phyloP scores from a whole-genome alignment of 768 basidiomycete species.

The Trametes maxima region DNA sequence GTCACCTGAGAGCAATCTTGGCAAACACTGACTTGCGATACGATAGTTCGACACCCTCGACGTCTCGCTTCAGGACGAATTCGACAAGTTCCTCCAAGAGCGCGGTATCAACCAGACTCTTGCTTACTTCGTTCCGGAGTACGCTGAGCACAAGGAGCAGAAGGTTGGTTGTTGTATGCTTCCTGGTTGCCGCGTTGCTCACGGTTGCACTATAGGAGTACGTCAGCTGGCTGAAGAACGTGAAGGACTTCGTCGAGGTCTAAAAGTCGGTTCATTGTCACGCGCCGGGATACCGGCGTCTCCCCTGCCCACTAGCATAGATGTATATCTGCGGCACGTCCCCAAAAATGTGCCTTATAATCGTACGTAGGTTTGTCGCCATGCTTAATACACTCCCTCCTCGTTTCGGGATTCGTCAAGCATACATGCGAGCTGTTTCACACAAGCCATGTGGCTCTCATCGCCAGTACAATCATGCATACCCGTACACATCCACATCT shows the following conservation, averaged over 20 bases:
- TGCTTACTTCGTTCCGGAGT: slow-evolving; percentile 87
- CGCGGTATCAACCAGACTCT: slow-evolving; percentile 83
- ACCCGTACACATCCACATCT: not conserved
- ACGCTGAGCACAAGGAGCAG: slow-evolving; percentile 91
- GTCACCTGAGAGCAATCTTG: slow-evolving; percentile 12
- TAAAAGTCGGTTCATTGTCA: slow-evolving; percentile 1
- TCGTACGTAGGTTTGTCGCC: slow-evolving; percentile 6
- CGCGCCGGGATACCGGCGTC: not conserved
- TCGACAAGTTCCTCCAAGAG: slow-evolving; percentile 87
- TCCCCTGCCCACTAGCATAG: not conserved
- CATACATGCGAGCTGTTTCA: not conserved
- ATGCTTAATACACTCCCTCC: slow-evolving; percentile 21
- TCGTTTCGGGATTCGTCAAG: slow-evolving; percentile 1
- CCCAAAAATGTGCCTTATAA: slow-evolving; percentile 10
- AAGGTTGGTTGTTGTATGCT: slow-evolving; percentile 52
- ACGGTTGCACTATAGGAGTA: slow-evolving; percentile 67
- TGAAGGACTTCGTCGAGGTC: slow-evolving; percentile 79
- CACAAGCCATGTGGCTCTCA: too few relatives aligned
- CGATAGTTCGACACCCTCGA: slow-evolving; percentile 88
- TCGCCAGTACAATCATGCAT: too few relatives aligned
- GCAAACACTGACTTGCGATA: not conserved
- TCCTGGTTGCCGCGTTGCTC: not conserved
- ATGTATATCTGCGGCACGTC: not conserved
- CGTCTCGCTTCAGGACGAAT: slow-evolving; percentile 83
- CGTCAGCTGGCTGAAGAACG: slow-evolving; percentile 80